A percentile compares a stretch with the other conserved stretches of the same genome.
phyloP scores from a whole-genome alignment of 306 rosid genomes.

The Rubus parviflorus region DNA sequence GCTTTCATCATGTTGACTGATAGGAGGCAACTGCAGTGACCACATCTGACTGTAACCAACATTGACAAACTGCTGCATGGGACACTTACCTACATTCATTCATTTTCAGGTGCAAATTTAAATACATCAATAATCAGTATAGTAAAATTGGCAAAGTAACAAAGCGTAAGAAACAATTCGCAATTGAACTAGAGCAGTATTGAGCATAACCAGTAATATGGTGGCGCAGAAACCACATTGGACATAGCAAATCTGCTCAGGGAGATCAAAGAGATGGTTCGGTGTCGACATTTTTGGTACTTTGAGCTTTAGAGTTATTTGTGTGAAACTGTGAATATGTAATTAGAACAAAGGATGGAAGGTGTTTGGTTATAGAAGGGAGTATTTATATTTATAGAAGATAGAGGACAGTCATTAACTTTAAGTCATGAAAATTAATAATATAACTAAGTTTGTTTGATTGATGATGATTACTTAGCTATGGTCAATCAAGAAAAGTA shows the following conservation, averaged over 20 bases:
- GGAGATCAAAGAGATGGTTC: constrained; percentile 69
- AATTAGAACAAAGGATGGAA: neutral
- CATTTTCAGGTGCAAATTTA: constrained; percentile 14
- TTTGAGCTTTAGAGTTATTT: neutral
- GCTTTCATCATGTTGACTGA: constrained; percentile 89
- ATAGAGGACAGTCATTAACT: constrained; percentile 25
- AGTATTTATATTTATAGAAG: constrained; percentile 61
- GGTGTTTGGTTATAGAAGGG: constrained; percentile 13
- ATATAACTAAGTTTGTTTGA: neutral
- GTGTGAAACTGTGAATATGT: neutral
- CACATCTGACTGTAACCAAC: constrained; percentile 92
- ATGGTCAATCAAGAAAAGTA: constrained; percentile 1
- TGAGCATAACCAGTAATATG: constrained; percentile 53
- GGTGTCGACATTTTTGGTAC: constrained; percentile 51
- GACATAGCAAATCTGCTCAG: constrained; percentile 83
- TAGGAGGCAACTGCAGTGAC: constrained; percentile 82
- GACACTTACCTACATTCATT: constrained; percentile 74
- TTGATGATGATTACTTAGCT: neutral
- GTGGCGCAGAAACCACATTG: constrained; percentile 89
- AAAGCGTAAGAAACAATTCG: neutral
- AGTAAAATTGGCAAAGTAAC: neutral
- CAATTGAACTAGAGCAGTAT: no score
- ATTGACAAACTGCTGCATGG: constrained; percentile 87
- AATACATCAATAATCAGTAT: neutral
- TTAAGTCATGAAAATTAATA: neutral